phyloP scores from a whole-genome alignment of 495 filamentous ascomycete species.

The Ascobolus immersus region DNA sequence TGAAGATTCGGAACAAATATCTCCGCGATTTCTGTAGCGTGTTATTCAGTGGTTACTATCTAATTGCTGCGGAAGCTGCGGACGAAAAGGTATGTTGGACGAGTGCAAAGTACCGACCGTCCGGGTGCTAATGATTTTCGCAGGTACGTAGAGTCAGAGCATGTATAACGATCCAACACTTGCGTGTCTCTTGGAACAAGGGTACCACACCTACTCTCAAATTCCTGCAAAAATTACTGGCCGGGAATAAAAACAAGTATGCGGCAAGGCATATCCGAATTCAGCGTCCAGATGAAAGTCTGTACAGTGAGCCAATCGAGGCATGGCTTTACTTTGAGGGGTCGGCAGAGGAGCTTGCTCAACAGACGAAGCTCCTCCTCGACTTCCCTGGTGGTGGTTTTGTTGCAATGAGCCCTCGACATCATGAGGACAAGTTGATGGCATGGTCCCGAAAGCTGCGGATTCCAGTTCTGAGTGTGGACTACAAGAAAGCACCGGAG shows the following conservation, averaged over 20 bases:
- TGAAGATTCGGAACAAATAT: constrained; percentile 67
- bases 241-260: constrained; percentile 56
- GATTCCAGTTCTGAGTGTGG: constrained; percentile 63
- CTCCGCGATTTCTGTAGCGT: constrained; percentile 57
- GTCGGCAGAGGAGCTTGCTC: constrained; percentile 43
- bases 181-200: constrained; percentile 91
- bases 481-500: constrained; percentile 88
- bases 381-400: constrained; percentile 90
- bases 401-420: constrained; percentile 79
- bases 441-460: constrained; percentile 69
- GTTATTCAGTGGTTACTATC: constrained; percentile 64
- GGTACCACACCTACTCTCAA: constrained; percentile 58
- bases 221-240: constrained; percentile 38
- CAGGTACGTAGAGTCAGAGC: constrained; percentile 50
- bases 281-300: constrained; percentile 45
- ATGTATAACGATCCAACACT: constrained; percentile 66
- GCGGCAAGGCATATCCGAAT: constrained; percentile 60
- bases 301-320: constrained; percentile 56
- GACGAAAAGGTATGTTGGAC: constrained; percentile 53
- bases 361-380: constrained; percentile 57
- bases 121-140: background rate
- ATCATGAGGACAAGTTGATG: constrained; percentile 76
- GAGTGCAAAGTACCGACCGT: background rate
- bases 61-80: constrained; percentile 76
- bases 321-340: constrained; percentile 94